Base-by-base conservation (phyloP, 169 alveolate species). In the Plasmodium relictum region DNA sequence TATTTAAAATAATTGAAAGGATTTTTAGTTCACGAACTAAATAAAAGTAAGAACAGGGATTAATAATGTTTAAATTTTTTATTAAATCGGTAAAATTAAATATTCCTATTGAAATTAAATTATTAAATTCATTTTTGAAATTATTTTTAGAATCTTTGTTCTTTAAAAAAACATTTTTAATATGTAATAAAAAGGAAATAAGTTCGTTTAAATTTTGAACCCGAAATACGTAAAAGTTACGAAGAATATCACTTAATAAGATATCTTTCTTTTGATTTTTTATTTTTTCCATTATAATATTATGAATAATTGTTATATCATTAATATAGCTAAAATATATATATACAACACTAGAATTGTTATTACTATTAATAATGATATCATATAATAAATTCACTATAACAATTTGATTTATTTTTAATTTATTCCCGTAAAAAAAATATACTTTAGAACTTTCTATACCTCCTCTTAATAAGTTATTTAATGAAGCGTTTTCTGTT, bases 341-440 rank as follows among this genome's bases (percentile, higher is more conserved):
- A 45, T 50, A 80, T 18, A 80, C 83, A 3, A 71, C 72, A 5
- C 54, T 44, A 12, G 44, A n/a, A 8, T 39, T 65, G n/a, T 62
- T 12, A 12, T 6, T 22, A 10, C 41, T 26, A 69, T 44, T n/a
- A n/a, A n/a, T 16, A 12, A 58, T 52, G 10, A 50, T 44, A 71
- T 80, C 73, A 26, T 12, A 68, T 18, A 80, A 68, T 24, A 80
- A 68, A 14, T 80, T 68, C 5, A 80, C 50, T 48, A 58, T 54
- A 44, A 80, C 41, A 6, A 80, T 45, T 68, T 80, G 65, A 45
- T 80, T 80, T 44, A 80, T 80, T 66, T 80, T 80, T 54, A 26
- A 26, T 4, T 68, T 80, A 20, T 62, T 42, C 26, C 90, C 83
- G 24, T 68, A 80, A 41, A 80, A 80, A 61, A 44, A 80, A 31